Percentiles rank a stretch among this genome's conserved stretches.
Conservation (phyloP, 257 asterid genomes). For the Solanum chaucha region DNA sequence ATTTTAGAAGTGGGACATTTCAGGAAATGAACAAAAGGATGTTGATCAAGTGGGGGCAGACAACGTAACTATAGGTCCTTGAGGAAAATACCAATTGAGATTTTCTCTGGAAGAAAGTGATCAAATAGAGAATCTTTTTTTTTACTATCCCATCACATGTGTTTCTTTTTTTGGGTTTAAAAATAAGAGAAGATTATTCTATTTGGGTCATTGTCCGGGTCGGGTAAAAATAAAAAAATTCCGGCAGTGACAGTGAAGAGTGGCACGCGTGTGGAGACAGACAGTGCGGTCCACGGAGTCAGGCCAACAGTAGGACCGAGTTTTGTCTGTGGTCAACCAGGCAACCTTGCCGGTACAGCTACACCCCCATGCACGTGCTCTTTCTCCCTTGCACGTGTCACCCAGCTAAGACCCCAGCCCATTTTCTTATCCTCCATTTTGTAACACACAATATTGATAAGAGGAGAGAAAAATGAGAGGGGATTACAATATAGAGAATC, state of each 20-base stretch:
- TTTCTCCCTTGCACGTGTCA: constrained; percentile 30
- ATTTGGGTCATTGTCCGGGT: not conserved
- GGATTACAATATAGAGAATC: too few species aligned
- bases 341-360: constrained; percentile 30
- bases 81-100: not conserved
- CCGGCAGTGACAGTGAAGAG: not conserved
- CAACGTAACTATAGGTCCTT: not conserved
- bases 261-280: constrained; percentile 9
- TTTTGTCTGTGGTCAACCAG: constrained; percentile 51
- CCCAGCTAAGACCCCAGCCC: constrained; percentile 19
- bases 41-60: constrained; percentile 19
- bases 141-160: constrained; percentile 2
- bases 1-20: not conserved
- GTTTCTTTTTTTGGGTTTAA: not conserved
- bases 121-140: not conserved
- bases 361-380: constrained; percentile 38
- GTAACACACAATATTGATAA: not conserved
- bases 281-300: not conserved
- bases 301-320: constrained; percentile 9
- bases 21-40: constrained; percentile 4
- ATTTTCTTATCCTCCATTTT: not conserved
- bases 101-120: not conserved
- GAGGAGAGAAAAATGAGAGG: too few species aligned
- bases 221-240: not conserved
- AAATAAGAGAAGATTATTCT: not conserved